Base-by-base conservation (phyloP, 1,139 yeast genomes). In the Lipomyces yarrowii region DNA sequence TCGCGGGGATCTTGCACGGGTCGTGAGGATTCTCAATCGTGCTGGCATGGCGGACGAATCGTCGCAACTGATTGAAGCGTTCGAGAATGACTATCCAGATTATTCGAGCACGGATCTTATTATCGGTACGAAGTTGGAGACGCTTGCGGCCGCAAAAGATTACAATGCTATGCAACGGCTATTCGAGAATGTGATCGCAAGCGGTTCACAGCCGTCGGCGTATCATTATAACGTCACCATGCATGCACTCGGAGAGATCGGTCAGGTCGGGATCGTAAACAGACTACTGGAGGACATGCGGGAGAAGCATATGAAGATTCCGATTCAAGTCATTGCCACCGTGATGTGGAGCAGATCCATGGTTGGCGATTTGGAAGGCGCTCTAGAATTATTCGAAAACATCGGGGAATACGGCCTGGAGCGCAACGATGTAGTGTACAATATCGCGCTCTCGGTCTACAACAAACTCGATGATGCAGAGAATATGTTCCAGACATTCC, bases 191-290 rank as follows among this genome's bases (percentile, higher is more conserved):
- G 79, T 89, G 75, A 84, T 86, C 69, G 87, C 87, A 1, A 78
- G 82, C 33, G 88, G 87, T 0, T 79, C 84, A 56, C 76, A 84
- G 32, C 90, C 92, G 0, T 82, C 83, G 60, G 77, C 84, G 15
- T 74, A 79, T 5, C 92, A 89, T 73, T 90, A 89, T 74, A 82
- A 85, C 3, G 82, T 86, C 48, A 86, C 89, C 4, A 86, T 91
- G 85, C 78, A 80, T 63, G 87, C 91, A 0, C 78, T 90, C 68
- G 86, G 91, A 0, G 74, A 77, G 8, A 77, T 85, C 58, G 91
- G 91, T 0, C 86, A 87, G 37, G 74, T 78, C 2, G 81, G 81
- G 15, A 83, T 86, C 67, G 84, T 88, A 13, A 83, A 86, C 54
- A 78, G 79, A 62, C 79, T 90, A 21, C 86, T 81, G 77, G 76